These are phyloP conservation scores for Exophiala sp. DNA, from an alignment of 2,329 filamentous ascomycete genomes.

Conservation along the genomic window DNA sequence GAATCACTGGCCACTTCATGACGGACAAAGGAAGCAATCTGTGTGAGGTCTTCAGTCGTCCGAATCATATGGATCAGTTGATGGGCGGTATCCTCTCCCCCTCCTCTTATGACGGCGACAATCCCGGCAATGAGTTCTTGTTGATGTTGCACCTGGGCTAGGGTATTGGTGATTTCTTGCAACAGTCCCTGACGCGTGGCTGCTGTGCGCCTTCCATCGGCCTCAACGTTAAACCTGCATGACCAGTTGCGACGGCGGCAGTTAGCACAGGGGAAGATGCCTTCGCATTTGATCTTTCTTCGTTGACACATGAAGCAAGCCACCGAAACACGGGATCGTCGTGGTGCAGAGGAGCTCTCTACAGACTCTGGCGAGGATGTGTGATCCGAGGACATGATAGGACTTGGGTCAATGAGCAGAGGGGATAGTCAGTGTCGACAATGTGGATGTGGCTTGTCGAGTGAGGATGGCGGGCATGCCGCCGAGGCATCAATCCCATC, in stretches of 20 bases:
- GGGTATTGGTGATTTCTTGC: background rate
- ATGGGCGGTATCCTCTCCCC: background rate
- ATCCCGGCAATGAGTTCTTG: background rate
- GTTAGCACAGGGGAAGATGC: background rate
- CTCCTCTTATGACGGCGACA: background rate
- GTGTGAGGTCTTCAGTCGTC: background rate
- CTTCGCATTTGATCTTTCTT: background rate
- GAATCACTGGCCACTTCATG: background rate
- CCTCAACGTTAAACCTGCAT: background rate
- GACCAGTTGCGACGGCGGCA: background rate
- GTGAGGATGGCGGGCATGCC: no score
- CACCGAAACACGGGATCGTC: background rate
- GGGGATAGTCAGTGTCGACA: no score
- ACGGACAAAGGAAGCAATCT: background rate
- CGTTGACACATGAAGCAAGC: background rate
- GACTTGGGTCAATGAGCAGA: background rate
- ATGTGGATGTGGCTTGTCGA: no score
- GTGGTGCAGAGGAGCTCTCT: background rate
- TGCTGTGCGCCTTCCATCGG: background rate
- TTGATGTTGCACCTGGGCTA: background rate
- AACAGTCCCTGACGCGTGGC: background rate
- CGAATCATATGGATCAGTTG: background rate
- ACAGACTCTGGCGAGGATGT: background rate
- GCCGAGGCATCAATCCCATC: no score
- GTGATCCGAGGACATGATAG: background rate